Percentiles rank a stretch among this genome's conserved stretches.
phyloP scores from a whole-genome alignment of 2,329 filamentous ascomycete genomes.

The Huntiella abstrusa region DNA sequence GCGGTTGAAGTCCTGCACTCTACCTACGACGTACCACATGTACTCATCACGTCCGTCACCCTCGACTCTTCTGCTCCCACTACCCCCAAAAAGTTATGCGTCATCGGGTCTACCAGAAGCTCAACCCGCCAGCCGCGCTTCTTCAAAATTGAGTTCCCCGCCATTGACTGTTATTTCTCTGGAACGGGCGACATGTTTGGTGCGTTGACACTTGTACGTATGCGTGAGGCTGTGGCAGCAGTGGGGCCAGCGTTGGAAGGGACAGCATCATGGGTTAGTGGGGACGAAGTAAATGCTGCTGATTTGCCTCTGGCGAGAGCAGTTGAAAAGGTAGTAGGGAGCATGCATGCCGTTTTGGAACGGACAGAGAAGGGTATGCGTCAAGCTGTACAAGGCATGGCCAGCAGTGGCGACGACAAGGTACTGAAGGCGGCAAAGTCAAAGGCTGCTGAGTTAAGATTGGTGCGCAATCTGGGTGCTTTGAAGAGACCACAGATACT shows the following conservation, averaged over 20 bases:
- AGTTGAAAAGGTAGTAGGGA: slow-evolving; percentile 70
- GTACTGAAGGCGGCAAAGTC: slow-evolving; percentile 44
- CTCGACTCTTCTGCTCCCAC: slow-evolving; percentile 26
- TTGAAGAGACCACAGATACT: slow-evolving; percentile 46
- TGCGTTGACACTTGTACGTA: slow-evolving; percentile 67
- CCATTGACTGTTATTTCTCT: slow-evolving; percentile 83
- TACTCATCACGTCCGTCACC: slow-evolving; percentile 81
- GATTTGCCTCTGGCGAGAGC: slow-evolving; percentile 71
- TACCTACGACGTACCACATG: slow-evolving; percentile 59
- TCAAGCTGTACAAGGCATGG: slow-evolving; percentile 22
- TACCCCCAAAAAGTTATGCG: slow-evolving; percentile 36
- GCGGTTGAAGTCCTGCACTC: slow-evolving; percentile 65
- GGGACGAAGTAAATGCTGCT: slow-evolving; percentile 46
- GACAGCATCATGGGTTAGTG: slow-evolving; percentile 53
- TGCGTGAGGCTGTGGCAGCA: slow-evolving; percentile 57
- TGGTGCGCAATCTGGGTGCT: slow-evolving; percentile 56
- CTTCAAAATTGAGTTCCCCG: slow-evolving; percentile 73
- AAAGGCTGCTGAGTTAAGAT: slow-evolving; percentile 72
- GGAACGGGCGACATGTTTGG: slow-evolving; percentile 98
- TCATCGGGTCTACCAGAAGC: slow-evolving; percentile 59
- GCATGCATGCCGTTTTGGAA: slow-evolving; percentile 72
- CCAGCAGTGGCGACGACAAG: slow-evolving; percentile 27
- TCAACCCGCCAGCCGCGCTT: slow-evolving; percentile 50
- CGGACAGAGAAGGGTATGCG: slow-evolving; percentile 47
- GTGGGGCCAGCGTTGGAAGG: slow-evolving; percentile 25